Conservation (phyloP, 1,284 basidiomycete species). For the Pseudozyma flocculosa region DNA sequence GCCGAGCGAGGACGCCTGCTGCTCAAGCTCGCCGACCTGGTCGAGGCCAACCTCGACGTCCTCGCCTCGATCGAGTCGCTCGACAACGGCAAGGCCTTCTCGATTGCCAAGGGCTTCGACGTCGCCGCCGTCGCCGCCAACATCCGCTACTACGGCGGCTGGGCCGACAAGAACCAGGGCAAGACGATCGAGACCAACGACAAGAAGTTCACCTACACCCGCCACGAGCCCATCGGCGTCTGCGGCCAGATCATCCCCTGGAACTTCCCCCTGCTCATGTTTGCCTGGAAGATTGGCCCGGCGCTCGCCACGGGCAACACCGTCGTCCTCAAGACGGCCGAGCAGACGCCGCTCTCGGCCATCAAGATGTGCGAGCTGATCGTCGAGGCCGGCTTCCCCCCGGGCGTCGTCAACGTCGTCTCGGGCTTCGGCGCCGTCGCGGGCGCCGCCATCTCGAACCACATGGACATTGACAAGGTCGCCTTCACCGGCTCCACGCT, state of each 20-base stretch:
- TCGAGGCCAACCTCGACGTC: constrained; percentile 72
- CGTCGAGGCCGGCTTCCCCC: constrained; percentile 76
- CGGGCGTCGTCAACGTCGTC: constrained; percentile 70
- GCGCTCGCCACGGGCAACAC: constrained; percentile 60
- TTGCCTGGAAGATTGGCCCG: constrained; percentile 64
- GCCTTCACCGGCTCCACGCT: constrained; percentile 66
- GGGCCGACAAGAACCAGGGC: constrained; percentile 78
- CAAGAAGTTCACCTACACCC: constrained; percentile 67
- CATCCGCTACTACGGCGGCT: constrained; percentile 67
- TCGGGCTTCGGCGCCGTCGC: constrained; percentile 79
- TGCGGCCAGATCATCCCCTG: constrained; percentile 59
- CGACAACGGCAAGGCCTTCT: constrained; percentile 79
- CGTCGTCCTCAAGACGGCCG: constrained; percentile 68
- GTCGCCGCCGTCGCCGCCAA: constrained; percentile 68
- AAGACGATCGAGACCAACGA: constrained; percentile 80
- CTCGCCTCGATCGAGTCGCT: constrained; percentile 62
- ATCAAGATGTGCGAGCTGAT: constrained; percentile 74
- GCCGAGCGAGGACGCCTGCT: constrained; percentile 66
- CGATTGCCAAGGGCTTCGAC: constrained; percentile 69
- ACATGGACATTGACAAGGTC: constrained; percentile 70
- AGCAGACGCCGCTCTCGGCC: constrained; percentile 69
- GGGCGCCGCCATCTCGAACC: constrained; percentile 67
- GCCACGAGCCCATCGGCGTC: constrained; percentile 92
- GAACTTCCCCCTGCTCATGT: constrained; percentile 70
- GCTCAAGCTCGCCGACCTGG: constrained; percentile 70